Evolutionary conservation across 257 asterid species (phyloP), one percentile per base, ranked within the genome.

Genomic region (Fraxinus quadrangulata): DNA sequence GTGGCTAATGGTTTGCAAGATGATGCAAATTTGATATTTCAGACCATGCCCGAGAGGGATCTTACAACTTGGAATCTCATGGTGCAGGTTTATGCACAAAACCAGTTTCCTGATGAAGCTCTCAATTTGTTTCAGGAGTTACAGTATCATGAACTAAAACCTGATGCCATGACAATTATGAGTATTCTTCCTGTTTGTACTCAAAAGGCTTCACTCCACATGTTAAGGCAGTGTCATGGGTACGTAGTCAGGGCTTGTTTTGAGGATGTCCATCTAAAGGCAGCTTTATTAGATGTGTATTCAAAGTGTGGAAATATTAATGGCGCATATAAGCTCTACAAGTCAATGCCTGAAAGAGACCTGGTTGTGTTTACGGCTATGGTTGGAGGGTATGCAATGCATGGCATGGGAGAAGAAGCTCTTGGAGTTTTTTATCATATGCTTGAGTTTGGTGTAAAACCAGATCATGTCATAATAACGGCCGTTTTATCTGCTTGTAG

Each of bases 381-480:
- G 97, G 78, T 91, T 78, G 98, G 98, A 72, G 98, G 96, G 61
- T 88, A 88, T 78, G 97, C 98, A 30, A 87, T 86, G 92, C 96
- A 93, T 83, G 98, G 98, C 75, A 87, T 87, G 96, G 96, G 90
- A 24, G 77, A 79, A 78, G 89, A 90, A 78, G 97, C 94, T 47
- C 77, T 91, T 47, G 63, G 71, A 81, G 83, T 86, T 23, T 93
- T 80, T 79, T 75, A 84, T 66, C 56, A 83, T 73, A 90, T 93
- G 97, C 93, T 91, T 45, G 84, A 85, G 78, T 82, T 82, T 67
- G 91, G 89, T 70, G 75, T 85, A 70, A 86, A 82, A 74, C 98
- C 96, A 16, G 97, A 93, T 83, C 90, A 84, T 74, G 90, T 91
- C 70, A 86, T 90, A 77, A 74, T 93, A 70, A 93, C 98, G 6